phyloP scores from a whole-genome alignment of 495 filamentous ascomycete species.

The Hypoxylon rickii region DNA sequence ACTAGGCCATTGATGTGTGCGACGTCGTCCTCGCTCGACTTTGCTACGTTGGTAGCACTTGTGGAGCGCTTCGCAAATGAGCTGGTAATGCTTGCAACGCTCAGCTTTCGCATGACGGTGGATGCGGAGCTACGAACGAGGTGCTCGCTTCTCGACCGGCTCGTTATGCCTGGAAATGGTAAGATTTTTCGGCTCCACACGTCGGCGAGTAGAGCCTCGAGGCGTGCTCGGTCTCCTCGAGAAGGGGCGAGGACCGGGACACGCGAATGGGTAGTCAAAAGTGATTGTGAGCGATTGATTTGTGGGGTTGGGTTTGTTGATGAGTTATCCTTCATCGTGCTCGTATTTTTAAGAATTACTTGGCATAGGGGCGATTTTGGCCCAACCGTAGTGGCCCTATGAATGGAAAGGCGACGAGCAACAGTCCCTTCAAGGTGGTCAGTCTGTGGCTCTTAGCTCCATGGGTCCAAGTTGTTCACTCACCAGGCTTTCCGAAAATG shows the following conservation, averaged over 20 bases:
- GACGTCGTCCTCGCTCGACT: conserved; percentile 21
- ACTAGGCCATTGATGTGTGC: conserved; percentile 27
- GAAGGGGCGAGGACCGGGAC: conserved; percentile 69
- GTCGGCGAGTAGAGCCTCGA: conserved; percentile 75
- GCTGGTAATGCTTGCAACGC: conserved; percentile 69
- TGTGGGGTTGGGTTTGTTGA: conserved; percentile 43
- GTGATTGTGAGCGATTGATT: conserved; percentile 72
- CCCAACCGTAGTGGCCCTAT: conserved; percentile 70
- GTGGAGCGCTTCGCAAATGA: conserved; percentile 65
- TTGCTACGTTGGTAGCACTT: conserved; percentile 28
- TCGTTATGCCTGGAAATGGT: conserved; percentile 83
- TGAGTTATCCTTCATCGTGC: conserved; percentile 62
- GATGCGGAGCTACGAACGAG: conserved; percentile 70
- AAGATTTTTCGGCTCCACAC: conserved; percentile 85
- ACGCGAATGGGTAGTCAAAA: conserved; percentile 63
- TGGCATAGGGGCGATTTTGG: conserved; percentile 65
- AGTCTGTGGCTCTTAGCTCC: neutral
- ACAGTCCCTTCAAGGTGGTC: conserved; percentile 58
- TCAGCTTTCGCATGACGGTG: conserved; percentile 83
- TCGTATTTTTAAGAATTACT: conserved; percentile 90
- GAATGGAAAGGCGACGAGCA: conserved; percentile 77
- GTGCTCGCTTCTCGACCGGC: conserved; percentile 64
- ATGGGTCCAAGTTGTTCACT: neutral
- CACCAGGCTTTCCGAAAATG: conserved; percentile 69
- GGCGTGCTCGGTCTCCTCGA: conserved; percentile 72